Evolutionary conservation across 2,329 filamentous ascomycete genomes (phyloP).

Genomic region (Dendrostoma leiphaemia): DNA sequence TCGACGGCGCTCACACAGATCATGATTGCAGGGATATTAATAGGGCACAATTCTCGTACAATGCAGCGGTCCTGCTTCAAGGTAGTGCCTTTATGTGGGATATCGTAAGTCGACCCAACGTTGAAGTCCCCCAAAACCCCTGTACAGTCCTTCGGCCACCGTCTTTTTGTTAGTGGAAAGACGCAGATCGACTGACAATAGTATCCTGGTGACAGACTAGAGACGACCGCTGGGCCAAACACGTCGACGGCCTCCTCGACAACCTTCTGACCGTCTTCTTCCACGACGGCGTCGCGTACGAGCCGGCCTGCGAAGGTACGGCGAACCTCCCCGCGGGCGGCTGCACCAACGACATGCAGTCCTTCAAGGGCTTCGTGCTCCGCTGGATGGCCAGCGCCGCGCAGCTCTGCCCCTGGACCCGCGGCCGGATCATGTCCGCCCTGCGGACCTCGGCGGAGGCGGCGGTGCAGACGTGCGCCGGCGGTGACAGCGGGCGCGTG

Average conservation of each 20-base stretch:
- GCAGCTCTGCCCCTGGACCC: conserved; percentile 60
- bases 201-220: conserved; percentile 41
- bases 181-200: background rate
- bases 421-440: conserved; percentile 52
- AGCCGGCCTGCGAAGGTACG: conserved; percentile 62
- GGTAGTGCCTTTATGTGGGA: conserved; percentile 71
- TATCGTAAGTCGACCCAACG: conserved; percentile 37
- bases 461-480: conserved; percentile 62
- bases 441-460: conserved; percentile 57
- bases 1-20: conserved; percentile 59
- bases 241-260: conserved; percentile 54
- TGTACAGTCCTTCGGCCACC: background rate
- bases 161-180: background rate
- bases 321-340: conserved; percentile 33
- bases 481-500: conserved; percentile 37
- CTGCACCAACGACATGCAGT: conserved; percentile 70
- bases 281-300: conserved; percentile 58
- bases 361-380: conserved; percentile 70
- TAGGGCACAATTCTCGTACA: conserved; percentile 66
- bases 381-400: conserved; percentile 62
- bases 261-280: conserved; percentile 52
- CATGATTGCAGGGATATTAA: conserved; percentile 61
- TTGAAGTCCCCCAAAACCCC: background rate
- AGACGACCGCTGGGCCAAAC: conserved; percentile 47
- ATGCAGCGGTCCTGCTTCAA: conserved; percentile 59